Evolutionary conservation across 129 eudicot species (phyloP), one percentile per base, ranked within the genome.

Genomic region (Lonicera japonica): DNA sequence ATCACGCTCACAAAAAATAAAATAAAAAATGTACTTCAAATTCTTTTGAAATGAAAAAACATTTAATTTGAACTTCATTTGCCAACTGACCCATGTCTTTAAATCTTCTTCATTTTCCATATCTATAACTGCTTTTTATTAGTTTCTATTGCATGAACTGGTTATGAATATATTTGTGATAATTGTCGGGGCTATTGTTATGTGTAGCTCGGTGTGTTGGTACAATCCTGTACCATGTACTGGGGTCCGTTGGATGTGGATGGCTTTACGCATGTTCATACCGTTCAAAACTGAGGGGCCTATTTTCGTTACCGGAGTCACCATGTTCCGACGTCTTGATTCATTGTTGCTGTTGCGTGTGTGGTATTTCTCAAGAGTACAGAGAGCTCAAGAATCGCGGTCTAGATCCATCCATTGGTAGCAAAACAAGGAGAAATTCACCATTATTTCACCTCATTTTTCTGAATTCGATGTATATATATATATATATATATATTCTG

Each of bases 361-460:
- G 77, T 45, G 77, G 59, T 16, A 56, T 64, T 17, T 55, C 20
- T 40, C 77, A 72, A 40, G 77, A 72, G 21, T 72, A 72, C 45
- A 56, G 77, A 50, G 77, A 72, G 21, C 77, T 72, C 70, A 64
- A 64, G 60, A 72, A 72, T 47, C 77, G 70, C 10, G 70, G 66
- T 6, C 58, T 38, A 14, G 70, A 72, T 47, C 77, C 70, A 25
- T 64, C 77, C 22, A 5, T 72, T 55, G 77, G 77, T 72, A 64
- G 22, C 11, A 2, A 39, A 25, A 20, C 0, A 45, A 10, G 4
- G 1, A 29, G 36, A 29, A 29, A 29, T 6, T 29, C 36, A 29
- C 6, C 6, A 29, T 29, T 1, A 1, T 29, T 29, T 29, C 36
- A 29, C 2, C 36, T 29, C 36, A 29, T 29, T 29, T 29, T 29